These are phyloP conservation scores for Phytophthora pini DNA, from an alignment of 352 stramenopile species.

Conservation along the genomic window DNA sequence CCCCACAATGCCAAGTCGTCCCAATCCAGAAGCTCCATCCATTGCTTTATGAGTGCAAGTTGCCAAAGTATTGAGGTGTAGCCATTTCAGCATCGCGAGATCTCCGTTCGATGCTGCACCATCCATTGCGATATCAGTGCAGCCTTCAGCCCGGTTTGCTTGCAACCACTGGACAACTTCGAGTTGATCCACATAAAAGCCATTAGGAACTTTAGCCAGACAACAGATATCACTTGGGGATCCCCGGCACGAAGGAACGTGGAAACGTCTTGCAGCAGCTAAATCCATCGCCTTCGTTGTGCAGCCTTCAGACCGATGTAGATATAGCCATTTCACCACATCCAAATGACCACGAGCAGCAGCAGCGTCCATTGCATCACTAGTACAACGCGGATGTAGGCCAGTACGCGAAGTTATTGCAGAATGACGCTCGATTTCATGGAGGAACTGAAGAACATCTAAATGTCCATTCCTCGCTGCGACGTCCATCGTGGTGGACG, in stretches of 20 bases:
- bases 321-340: neutral
- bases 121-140: slow-evolving; percentile 1
- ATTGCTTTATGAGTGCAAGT: slow-evolving; percentile 1
- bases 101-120: slow-evolving; percentile 1
- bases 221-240: neutral
- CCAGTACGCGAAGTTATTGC: neutral
- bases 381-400: neutral
- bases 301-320: neutral
- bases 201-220: neutral
- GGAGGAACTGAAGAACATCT: neutral
- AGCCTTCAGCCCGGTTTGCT: neutral
- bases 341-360: neutral
- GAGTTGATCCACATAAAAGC: neutral
- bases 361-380: neutral
- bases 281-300: neutral
- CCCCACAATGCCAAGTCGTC: slow-evolving; percentile 5
- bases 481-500: neutral
- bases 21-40: neutral
- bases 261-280: neutral
- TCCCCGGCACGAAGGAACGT: neutral
- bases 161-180: slow-evolving; percentile 2
- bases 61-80: slow-evolving; percentile 1
- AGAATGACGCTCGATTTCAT: neutral
- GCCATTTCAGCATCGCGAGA: neutral
- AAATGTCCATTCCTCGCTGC: slow-evolving; percentile 1